Evolutionary conservation across 768 basidiomycete genomes (phyloP).

Genomic region (Mycena galopus): DNA sequence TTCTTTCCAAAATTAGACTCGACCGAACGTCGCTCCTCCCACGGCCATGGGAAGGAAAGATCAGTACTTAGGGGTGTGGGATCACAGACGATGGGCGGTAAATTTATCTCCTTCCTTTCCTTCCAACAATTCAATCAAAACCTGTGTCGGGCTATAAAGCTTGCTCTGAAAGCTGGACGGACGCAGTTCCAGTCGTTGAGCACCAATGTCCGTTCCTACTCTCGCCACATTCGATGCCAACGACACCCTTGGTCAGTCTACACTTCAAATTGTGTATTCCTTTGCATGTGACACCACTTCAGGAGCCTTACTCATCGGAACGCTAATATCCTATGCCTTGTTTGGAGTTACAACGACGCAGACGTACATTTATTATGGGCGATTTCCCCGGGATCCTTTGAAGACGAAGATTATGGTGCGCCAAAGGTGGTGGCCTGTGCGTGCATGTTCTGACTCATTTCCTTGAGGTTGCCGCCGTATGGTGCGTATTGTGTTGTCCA

Average conservation of each 20-base stretch:
- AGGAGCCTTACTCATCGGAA: slow-evolving; percentile 17
- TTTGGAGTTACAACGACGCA: slow-evolving; percentile 14
- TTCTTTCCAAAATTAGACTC: too few species aligned
- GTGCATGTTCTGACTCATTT: background rate
- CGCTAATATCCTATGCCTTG: background rate
- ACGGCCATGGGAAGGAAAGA: too few species aligned
- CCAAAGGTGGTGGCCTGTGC: too few species aligned
- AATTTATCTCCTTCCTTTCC: too few species aligned
- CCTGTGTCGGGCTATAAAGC: too few species aligned
- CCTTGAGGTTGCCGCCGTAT: background rate
- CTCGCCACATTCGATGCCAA: slow-evolving; percentile 11
- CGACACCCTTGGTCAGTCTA: slow-evolving; percentile 3
- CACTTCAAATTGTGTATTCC: background rate
- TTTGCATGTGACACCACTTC: background rate
- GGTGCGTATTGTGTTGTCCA: background rate
- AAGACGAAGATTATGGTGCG: background rate
- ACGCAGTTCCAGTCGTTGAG: too few species aligned
- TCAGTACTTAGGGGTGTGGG: too few species aligned
- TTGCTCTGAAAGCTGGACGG: too few species aligned
- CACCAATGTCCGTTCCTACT: too few species aligned
- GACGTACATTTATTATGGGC: slow-evolving; percentile 4
- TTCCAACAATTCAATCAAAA: too few species aligned
- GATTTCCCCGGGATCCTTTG: background rate
- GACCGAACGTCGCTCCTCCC: too few species aligned
- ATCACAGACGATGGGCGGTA: too few species aligned